phyloP scores from a whole-genome alignment of 2,329 filamentous ascomycete genomes.

The Colletotrichum lentis region DNA sequence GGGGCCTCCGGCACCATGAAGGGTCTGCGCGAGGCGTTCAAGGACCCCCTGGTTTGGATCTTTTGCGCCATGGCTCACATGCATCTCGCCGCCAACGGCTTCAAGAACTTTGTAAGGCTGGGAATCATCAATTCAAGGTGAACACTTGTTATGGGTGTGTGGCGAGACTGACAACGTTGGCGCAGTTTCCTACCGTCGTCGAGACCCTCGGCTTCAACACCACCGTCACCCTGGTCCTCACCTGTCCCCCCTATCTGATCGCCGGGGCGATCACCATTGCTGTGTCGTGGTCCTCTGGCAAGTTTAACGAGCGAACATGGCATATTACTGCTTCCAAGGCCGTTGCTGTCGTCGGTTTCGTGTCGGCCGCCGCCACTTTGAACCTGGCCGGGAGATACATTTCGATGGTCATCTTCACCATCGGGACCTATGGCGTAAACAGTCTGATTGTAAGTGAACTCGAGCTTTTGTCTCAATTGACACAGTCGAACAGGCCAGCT shows the following conservation, averaged over 20 bases:
- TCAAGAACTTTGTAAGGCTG: slow-evolving; percentile 50
- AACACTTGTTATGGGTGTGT: too few species aligned
- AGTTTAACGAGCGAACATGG: slow-evolving; percentile 54
- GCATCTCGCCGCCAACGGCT: slow-evolving; percentile 57
- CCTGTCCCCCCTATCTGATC: slow-evolving; percentile 48
- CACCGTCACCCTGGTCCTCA: slow-evolving; percentile 60
- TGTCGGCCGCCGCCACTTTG: slow-evolving; percentile 42
- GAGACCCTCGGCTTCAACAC: slow-evolving; percentile 56
- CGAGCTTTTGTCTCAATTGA: too few species aligned
- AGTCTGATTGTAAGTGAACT: slow-evolving; percentile 43
- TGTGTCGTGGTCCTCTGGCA: slow-evolving; percentile 47
- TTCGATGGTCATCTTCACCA: slow-evolving; percentile 46
- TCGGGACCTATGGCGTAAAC: slow-evolving; percentile 46
- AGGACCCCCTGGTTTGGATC: slow-evolving; percentile 55
- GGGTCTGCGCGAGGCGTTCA: slow-evolving; percentile 48
- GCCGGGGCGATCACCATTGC: slow-evolving; percentile 43
- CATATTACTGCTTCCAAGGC: slow-evolving; percentile 53
- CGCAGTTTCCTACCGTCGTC: slow-evolving; percentile 52
- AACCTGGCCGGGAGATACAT: slow-evolving; percentile 44
- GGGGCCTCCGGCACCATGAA: slow-evolving; percentile 40
- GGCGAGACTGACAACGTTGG: neutral
- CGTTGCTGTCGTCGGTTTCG: slow-evolving; percentile 52
- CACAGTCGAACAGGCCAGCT: slow-evolving; percentile 33
- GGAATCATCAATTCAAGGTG: too few species aligned
- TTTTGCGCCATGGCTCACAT: slow-evolving; percentile 60